Percentiles rank a stretch among this genome's conserved stretches.
These are phyloP conservation scores for Colletotrichum magnum DNA, from an alignment of 2,329 filamentous ascomycete species.

Conservation along the genomic window DNA sequence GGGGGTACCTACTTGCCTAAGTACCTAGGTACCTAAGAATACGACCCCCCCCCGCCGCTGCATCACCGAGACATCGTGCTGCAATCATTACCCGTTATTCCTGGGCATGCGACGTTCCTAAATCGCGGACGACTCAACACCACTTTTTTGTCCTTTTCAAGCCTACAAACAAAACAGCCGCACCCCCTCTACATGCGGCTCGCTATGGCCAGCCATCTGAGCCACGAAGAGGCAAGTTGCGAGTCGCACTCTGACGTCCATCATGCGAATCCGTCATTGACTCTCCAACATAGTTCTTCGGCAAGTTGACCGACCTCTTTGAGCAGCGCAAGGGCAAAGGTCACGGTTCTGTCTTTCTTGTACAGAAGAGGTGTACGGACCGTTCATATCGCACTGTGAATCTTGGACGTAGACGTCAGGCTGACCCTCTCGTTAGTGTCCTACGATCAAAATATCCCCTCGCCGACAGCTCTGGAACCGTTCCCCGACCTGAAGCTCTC, in stretches of 20 bases:
- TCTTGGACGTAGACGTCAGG: not conserved
- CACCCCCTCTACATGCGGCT: too few species aligned
- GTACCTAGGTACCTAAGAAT: too few species aligned
- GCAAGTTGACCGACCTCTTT: slow-evolving; percentile 77
- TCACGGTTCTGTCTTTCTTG: slow-evolving; percentile 81
- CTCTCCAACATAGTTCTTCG: slow-evolving; percentile 75
- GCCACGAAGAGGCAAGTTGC: slow-evolving; percentile 70
- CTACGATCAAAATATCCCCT: slow-evolving; percentile 58
- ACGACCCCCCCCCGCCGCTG: too few species aligned
- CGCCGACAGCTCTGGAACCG: slow-evolving; percentile 59
- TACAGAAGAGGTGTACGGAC: slow-evolving; percentile 79
- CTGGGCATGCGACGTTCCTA: too few species aligned
- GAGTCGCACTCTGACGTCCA: not conserved
- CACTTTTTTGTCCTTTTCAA: too few species aligned
- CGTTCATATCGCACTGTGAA: not conserved
- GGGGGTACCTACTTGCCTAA: too few species aligned
- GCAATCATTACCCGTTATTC: too few species aligned
- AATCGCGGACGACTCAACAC: too few species aligned
- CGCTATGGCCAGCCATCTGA: slow-evolving; percentile 62
- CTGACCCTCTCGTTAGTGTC: slow-evolving; percentile 53
- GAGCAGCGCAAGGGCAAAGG: slow-evolving; percentile 75
- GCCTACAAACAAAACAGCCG: too few species aligned
- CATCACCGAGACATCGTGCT: too few species aligned
- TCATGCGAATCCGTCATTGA: too few species aligned
- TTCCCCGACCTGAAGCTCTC: slow-evolving; percentile 73